Evolutionary conservation across 108 stramenopile genomes (phyloP).

Genomic region (Schizochytrium sp.): DNA sequence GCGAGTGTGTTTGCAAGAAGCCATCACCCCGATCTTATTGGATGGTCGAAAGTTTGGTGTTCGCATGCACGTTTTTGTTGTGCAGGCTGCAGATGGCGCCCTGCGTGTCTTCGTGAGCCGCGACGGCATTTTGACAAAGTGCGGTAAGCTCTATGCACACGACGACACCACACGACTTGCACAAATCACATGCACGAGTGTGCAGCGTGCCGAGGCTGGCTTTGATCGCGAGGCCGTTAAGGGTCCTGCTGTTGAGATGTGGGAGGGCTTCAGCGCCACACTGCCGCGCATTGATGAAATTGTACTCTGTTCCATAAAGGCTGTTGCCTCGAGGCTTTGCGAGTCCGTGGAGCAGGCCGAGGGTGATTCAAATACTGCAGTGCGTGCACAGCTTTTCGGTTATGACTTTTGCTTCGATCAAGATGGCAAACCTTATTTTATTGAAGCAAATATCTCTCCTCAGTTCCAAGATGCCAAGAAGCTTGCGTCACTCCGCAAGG

Average conservation of each 20-base stretch:
- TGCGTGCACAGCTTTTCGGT: constrained; percentile 12
- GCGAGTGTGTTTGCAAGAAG: constrained; percentile 38
- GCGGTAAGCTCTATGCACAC: constrained; percentile 6
- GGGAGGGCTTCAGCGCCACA: background rate
- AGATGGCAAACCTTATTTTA: constrained; percentile 3
- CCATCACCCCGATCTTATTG: background rate
- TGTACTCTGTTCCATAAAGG: background rate
- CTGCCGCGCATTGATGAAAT: background rate
- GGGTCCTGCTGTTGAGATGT: constrained; percentile 38
- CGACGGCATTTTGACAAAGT: constrained; percentile 43
- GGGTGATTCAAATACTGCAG: no score
- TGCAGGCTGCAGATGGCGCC: background rate
- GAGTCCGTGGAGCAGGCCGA: background rate
- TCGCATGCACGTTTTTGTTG: constrained; percentile 40
- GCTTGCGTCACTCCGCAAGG: constrained; percentile 7
- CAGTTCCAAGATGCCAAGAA: constrained; percentile 54
- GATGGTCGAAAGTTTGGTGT: constrained; percentile 41
- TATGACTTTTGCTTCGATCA: constrained; percentile 46
- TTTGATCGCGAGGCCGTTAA: constrained; percentile 14
- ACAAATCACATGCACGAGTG: constrained; percentile 55
- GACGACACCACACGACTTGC: constrained; percentile 25
- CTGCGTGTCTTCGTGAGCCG: background rate
- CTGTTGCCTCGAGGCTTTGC: background rate
- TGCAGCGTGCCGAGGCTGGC: constrained; percentile 45
- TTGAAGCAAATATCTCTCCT: constrained; percentile 47